These are phyloP conservation scores for Magnusiomyces fungicola DNA, from an alignment of 1,139 yeast genomes.

Conservation along the genomic window DNA sequence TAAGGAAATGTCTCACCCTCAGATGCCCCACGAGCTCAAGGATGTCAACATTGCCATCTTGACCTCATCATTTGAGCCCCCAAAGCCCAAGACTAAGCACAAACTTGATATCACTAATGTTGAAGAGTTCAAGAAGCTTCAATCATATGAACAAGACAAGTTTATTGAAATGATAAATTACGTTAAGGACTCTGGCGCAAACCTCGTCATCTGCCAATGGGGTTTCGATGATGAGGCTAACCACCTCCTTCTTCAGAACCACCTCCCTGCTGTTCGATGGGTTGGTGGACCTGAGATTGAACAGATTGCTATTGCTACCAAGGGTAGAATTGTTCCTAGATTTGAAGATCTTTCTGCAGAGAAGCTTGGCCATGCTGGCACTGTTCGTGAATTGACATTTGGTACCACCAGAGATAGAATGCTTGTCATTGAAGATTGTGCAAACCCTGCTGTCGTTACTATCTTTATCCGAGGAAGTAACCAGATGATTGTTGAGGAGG, in stretches of 20 bases:
- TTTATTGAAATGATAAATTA: conserved; percentile 84
- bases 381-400: conserved; percentile 78
- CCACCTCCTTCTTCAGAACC: conserved; percentile 78
- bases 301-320: conserved; percentile 92
- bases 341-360: conserved; percentile 82
- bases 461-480: conserved; percentile 92
- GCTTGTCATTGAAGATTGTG: conserved; percentile 89
- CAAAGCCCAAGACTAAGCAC: conserved; percentile 98
- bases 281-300: conserved; percentile 98
- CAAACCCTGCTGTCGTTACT: conserved; percentile 85
- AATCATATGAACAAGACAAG: conserved; percentile 84
- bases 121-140: conserved; percentile 86
- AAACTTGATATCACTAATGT: conserved; percentile 87
- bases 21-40: conserved; percentile 78
- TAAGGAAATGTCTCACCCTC: conserved; percentile 97
- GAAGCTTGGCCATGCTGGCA: conserved; percentile 84
- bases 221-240: conserved; percentile 99
- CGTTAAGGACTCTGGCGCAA: conserved; percentile 89
- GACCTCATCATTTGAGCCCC: conserved; percentile 99
- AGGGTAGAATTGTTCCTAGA: conserved; percentile 94
- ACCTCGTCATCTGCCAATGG: conserved; percentile 97
- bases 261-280: conserved; percentile 96
- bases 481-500: conserved; percentile 97
- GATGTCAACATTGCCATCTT: conserved; percentile 89
- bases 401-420: conserved; percentile 96